Evolutionary conservation across 208 protist species (phyloP), one percentile per base, ranked within the genome.

Genomic region (Leishmania martiniquensis): DNA sequence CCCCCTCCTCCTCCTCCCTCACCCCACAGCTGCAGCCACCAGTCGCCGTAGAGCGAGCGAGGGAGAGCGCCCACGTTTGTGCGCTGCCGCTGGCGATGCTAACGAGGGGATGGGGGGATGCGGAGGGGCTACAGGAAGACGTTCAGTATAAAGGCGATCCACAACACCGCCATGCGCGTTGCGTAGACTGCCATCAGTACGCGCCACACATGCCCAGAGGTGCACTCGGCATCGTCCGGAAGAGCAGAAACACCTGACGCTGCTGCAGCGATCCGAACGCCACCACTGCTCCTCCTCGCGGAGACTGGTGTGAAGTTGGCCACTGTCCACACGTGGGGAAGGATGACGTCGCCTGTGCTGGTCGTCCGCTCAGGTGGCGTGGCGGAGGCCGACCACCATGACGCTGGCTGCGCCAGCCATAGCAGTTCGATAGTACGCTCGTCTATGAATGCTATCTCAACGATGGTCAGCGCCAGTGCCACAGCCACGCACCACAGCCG

Each of bases 381-480:
- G 25, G 67, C 34, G n/a, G 49, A 15, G 7, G 76, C 25, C 20
- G 70, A 62, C 72, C 79, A 78, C 79, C 78, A 82, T 45, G 72
- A 78, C 22, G 63, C 29, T 20, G 78, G 78, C 67, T 82, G 72
- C 45, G 78, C 72, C 42, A 63, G 54, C 78, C 78, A 80, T 42
- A 89, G 34, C 74, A 90, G 55, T 34, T 75, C 77, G 13, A 77
- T 51, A 29, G 51, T 72, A 52, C 69, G 78, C 22, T 86, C 85
- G 65, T 86, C 81, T 34, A 87, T 76, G 29, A 84, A 66, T 32
- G 83, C 80, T n/a, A 93, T 69, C 71, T 93, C 87, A 34, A 86
- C 79, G 6, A 93, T 52, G 22, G 81, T 91, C 54, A 91, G 49
- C 51, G 75, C 85, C 10, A 91, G 60, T 15, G 82, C 82, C 15